phyloP scores from a whole-genome alignment of 2,329 filamentous ascomycete genomes.

The Penicillium sp. region DNA sequence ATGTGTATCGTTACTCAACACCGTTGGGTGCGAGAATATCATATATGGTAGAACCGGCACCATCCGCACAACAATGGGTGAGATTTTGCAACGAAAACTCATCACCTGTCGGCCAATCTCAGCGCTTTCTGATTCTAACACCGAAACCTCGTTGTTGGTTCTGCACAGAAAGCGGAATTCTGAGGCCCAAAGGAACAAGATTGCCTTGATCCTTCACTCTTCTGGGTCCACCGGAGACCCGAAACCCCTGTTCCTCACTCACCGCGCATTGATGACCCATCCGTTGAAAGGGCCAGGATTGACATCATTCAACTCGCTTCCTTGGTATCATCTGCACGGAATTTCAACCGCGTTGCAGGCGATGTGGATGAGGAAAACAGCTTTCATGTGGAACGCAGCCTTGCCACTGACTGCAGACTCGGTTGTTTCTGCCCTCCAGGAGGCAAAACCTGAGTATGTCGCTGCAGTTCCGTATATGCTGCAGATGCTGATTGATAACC shows the following conservation, averaged over 20 bases:
- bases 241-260: constrained; percentile 47
- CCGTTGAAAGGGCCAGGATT: constrained; percentile 38
- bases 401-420: constrained; percentile 41
- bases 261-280: constrained; percentile 40
- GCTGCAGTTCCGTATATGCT: constrained; percentile 45
- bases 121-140: not conserved
- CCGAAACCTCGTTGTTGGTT: constrained; percentile 15
- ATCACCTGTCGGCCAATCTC: constrained; percentile 28
- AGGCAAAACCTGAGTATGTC: constrained; percentile 40
- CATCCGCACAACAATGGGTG: constrained; percentile 34
- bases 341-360: constrained; percentile 44
- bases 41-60: constrained; percentile 37
- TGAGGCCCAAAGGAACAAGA: constrained; percentile 30
- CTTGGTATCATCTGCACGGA: constrained; percentile 48
- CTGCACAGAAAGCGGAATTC: constrained; percentile 20
- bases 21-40: constrained; percentile 35
- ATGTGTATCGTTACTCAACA: constrained; percentile 42
- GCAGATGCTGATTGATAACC: constrained; percentile 40
- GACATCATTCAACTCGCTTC: constrained; percentile 45
- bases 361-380: constrained; percentile 46
- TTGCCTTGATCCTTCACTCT: constrained; percentile 48
- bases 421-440: constrained; percentile 37
- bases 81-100: constrained; percentile 25
- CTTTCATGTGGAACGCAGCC: constrained; percentile 43
- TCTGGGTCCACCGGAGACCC: constrained; percentile 52